Percentiles rank a stretch among this genome's conserved stretches.
These are phyloP conservation scores for Magnusiomyces ingens DNA, from an alignment of 1,139 yeast genomes.

Conservation along the genomic window DNA sequence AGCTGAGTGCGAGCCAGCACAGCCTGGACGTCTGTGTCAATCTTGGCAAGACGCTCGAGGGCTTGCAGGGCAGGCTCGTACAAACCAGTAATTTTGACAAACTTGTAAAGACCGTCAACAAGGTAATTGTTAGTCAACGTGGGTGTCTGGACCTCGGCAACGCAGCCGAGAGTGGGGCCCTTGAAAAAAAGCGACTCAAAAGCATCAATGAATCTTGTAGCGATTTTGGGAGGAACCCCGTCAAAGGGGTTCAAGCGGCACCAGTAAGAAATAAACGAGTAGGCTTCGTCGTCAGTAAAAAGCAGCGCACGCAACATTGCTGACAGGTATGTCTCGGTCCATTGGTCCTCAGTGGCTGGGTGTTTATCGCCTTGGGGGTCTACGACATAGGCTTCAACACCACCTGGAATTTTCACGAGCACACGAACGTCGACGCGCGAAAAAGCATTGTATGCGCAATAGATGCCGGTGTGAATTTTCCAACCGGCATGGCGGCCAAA, in stretches of 20 bases:
- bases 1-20: slow-evolving; percentile 57
- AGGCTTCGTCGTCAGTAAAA: slow-evolving; percentile 61
- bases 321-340: slow-evolving; percentile 80
- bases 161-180: slow-evolving; percentile 60
- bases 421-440: slow-evolving; percentile 65
- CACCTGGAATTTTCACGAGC: slow-evolving; percentile 64
- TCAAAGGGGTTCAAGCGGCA: slow-evolving; percentile 59
- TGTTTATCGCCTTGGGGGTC: slow-evolving; percentile 45
- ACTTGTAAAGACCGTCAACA: slow-evolving; percentile 64
- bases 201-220: slow-evolving; percentile 50
- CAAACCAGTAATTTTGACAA: slow-evolving; percentile 59
- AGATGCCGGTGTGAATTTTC: slow-evolving; percentile 68
- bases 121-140: slow-evolving; percentile 63
- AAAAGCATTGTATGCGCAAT: slow-evolving; percentile 63
- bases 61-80: slow-evolving; percentile 52
- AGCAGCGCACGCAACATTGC: slow-evolving; percentile 65
- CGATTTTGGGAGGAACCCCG: slow-evolving; percentile 28
- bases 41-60: slow-evolving; percentile 40
- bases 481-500: slow-evolving; percentile 52
- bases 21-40: slow-evolving; percentile 47
- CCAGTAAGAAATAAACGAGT: slow-evolving; percentile 56
- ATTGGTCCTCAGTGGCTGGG: slow-evolving; percentile 37
- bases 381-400: slow-evolving; percentile 68
- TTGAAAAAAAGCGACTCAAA: slow-evolving; percentile 59
- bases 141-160: slow-evolving; percentile 58